These are phyloP conservation scores for Exutisphaerella laricina DNA, from an alignment of 2,329 filamentous ascomycete species.

Conservation along the genomic window DNA sequence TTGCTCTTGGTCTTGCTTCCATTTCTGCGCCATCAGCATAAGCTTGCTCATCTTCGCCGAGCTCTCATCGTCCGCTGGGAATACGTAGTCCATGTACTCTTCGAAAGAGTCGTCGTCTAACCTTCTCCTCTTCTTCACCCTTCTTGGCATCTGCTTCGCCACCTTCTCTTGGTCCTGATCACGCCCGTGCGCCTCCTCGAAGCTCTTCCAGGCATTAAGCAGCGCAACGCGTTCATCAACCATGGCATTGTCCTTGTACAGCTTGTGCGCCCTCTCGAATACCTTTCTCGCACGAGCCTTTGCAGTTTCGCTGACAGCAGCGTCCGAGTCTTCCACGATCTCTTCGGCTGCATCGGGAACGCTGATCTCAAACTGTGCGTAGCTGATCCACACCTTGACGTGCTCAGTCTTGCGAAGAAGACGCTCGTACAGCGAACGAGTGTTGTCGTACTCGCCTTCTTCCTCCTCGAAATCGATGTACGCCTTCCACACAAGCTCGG, in stretches of 20 bases:
- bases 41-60: slow-evolving; percentile 72
- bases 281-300: slow-evolving; percentile 75
- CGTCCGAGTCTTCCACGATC: slow-evolving; percentile 50
- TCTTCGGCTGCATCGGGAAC: slow-evolving; percentile 70
- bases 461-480: slow-evolving; percentile 99
- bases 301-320: slow-evolving; percentile 69
- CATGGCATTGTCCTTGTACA: slow-evolving; percentile 82
- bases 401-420: slow-evolving; percentile 93
- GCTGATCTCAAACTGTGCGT: slow-evolving; percentile 97
- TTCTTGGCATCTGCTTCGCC: slow-evolving; percentile 87
- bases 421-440: slow-evolving; percentile 78
- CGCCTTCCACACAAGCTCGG: slow-evolving; percentile 92
- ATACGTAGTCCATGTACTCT: slow-evolving; percentile 96
- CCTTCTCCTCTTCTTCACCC: slow-evolving; percentile 86
- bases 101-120: slow-evolving; percentile 90
- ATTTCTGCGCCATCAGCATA: slow-evolving; percentile 77
- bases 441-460: slow-evolving; percentile 71
- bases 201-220: slow-evolving; percentile 86
- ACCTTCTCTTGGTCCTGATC: slow-evolving; percentile 72
- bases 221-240: slow-evolving; percentile 92
- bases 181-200: slow-evolving; percentile 79
- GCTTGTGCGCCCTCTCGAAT: slow-evolving; percentile 78
- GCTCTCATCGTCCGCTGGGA: slow-evolving; percentile 82
- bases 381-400: slow-evolving; percentile 98
- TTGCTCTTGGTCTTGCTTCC: slow-evolving; percentile 62